Evolutionary conservation across 108 stramenopile species (phyloP).

Genomic region (Seminavis robusta): DNA sequence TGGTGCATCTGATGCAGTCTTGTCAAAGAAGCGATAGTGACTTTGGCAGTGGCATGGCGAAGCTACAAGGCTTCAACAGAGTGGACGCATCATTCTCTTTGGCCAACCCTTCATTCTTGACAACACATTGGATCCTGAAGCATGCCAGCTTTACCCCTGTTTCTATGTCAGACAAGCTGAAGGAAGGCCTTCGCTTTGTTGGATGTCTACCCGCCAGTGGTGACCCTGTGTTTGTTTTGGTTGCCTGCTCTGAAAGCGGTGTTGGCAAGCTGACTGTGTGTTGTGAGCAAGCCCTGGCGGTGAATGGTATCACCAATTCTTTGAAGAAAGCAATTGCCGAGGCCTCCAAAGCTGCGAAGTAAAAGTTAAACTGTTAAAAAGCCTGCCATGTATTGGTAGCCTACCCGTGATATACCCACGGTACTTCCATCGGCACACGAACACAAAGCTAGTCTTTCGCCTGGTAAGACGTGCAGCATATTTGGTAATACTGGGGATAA

Average conservation of each 20-base stretch:
- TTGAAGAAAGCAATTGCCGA: conserved; percentile 44
- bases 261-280: conserved; percentile 60
- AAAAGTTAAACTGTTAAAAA: no score
- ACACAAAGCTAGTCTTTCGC: no score
- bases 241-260: conserved; percentile 19
- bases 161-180: no score
- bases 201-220: conserved; percentile 59
- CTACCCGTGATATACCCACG: no score
- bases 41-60: conserved; percentile 45
- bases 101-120: conserved; percentile 17
- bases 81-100: conserved; percentile 29
- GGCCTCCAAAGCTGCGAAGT: no score
- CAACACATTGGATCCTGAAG: conserved; percentile 15
- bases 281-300: conserved; percentile 71
- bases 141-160: no score
- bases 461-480: no score
- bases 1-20: conserved; percentile 58
- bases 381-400: no score
- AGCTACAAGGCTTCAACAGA: conserved; percentile 72
- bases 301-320: conserved; percentile 53
- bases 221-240: conserved; percentile 45
- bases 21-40: conserved; percentile 19
- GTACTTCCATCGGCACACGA: no score
- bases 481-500: no score
- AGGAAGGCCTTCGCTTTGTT: conserved; percentile 44